These are phyloP conservation scores for Botrytis sinoallii DNA, from an alignment of 2,329 filamentous ascomycete genomes.

Conservation along the genomic window DNA sequence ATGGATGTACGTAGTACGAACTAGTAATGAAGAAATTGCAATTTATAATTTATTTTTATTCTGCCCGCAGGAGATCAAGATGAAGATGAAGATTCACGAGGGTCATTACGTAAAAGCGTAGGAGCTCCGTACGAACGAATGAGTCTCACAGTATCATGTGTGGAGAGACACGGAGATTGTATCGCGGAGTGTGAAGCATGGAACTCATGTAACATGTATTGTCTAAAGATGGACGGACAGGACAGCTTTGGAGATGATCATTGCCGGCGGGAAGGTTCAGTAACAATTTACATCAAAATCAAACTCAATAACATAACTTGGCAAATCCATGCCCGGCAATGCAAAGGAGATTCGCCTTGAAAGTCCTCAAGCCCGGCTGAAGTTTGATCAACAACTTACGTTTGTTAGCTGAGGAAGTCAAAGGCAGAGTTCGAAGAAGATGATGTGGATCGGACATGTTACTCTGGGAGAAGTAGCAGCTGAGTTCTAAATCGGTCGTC, in stretches of 20 bases:
- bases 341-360: not conserved
- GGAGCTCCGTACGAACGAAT: not conserved
- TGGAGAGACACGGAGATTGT: not conserved
- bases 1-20: too few relatives aligned
- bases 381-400: not conserved
- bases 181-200: not conserved
- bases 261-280: not conserved
- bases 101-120: not conserved
- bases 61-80: not conserved
- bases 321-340: not conserved
- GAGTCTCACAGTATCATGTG: not conserved
- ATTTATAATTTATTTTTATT: not conserved
- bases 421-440: not conserved
- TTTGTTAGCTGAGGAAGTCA: not conserved
- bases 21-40: too few relatives aligned
- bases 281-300: not conserved
- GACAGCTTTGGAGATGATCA: not conserved
- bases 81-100: too few relatives aligned
- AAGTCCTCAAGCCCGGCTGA: not conserved
- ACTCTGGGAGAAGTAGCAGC: not conserved
- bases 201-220: not conserved
- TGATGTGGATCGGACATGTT: not conserved
- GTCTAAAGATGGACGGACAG: too few relatives aligned
- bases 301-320: not conserved
- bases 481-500: not conserved